A percentile compares a stretch with the other conserved stretches of the same genome.
Evolutionary conservation across 768 basidiomycete species (phyloP).

Genomic region (Russula vinacea): DNA sequence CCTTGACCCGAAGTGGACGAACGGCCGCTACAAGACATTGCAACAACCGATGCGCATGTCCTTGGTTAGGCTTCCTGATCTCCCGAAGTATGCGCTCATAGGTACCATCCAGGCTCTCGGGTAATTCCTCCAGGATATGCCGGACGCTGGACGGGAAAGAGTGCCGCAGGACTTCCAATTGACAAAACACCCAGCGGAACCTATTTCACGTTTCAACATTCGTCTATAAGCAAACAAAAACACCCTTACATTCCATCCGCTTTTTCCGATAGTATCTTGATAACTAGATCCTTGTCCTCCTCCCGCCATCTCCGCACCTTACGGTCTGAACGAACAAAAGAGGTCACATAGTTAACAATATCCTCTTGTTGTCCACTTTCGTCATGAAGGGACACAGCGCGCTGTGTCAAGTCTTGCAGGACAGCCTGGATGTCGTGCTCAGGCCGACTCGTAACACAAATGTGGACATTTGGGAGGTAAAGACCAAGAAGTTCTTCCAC

Average conservation of each 20-base stretch:
- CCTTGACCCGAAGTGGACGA: slow-evolving; percentile 8
- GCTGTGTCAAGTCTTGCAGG: background rate
- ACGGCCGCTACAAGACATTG: background rate
- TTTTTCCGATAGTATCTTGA: background rate
- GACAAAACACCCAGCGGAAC: background rate
- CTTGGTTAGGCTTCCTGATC: background rate
- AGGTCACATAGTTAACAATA: background rate
- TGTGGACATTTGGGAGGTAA: background rate
- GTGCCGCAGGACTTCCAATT: background rate
- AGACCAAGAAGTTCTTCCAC: slow-evolving; percentile 2
- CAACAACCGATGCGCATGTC: slow-evolving; percentile 1
- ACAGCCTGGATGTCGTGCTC: slow-evolving; percentile 3
- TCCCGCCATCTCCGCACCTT: background rate
- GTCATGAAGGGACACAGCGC: background rate
- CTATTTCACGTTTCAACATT: background rate
- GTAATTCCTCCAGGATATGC: slow-evolving; percentile 3
- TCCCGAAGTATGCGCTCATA: slow-evolving; percentile 9
- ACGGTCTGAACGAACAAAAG: slow-evolving; percentile 2
- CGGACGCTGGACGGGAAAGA: slow-evolving; percentile 1
- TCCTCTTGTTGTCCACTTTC: background rate
- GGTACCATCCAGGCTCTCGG: background rate
- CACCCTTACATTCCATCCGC: background rate
- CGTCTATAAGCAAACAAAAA: too few species aligned
- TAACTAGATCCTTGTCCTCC: background rate
- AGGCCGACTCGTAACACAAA: slow-evolving; percentile 12